Percentiles rank a stretch among this genome's conserved stretches.
These are phyloP conservation scores for Cucumis melo DNA, from an alignment of 306 rosid genomes.

Conservation along the genomic window DNA sequence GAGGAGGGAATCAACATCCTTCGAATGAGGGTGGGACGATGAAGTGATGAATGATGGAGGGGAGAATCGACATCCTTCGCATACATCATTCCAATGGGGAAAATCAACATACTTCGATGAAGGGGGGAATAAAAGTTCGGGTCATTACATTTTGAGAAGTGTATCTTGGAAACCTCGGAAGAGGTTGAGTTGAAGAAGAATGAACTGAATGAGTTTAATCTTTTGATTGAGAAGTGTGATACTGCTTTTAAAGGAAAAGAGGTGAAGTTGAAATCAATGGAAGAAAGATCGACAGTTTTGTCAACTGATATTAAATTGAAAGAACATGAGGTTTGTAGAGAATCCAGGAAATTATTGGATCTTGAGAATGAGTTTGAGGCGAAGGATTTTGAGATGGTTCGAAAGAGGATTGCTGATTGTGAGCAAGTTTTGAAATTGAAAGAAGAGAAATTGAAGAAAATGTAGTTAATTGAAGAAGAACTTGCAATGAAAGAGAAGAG, in stretches of 20 bases:
- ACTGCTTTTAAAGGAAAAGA: neutral
- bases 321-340: neutral
- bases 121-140: too few relatives aligned
- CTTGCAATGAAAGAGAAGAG: neutral
- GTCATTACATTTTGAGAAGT: too few relatives aligned
- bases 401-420: neutral
- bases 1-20: too few relatives aligned
- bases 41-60: too few relatives aligned
- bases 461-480: constrained; percentile 15
- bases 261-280: neutral
- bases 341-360: neutral
- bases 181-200: constrained; percentile 7
- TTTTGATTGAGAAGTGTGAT: neutral
- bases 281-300: neutral
- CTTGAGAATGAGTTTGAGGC: neutral
- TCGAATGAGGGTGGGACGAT: too few relatives aligned
- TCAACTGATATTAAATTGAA: neutral
- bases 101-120: too few relatives aligned
- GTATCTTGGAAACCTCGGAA: neutral
- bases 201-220: neutral
- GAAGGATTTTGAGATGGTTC: neutral
- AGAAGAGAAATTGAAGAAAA: neutral
- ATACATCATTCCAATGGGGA: too few relatives aligned
- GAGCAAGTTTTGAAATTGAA: neutral
- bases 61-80: too few relatives aligned